Evolutionary conservation across 1,284 basidiomycete genomes (phyloP), one percentile per base, ranked within the genome.

Genomic region (Ganoderma lucidum): DNA sequence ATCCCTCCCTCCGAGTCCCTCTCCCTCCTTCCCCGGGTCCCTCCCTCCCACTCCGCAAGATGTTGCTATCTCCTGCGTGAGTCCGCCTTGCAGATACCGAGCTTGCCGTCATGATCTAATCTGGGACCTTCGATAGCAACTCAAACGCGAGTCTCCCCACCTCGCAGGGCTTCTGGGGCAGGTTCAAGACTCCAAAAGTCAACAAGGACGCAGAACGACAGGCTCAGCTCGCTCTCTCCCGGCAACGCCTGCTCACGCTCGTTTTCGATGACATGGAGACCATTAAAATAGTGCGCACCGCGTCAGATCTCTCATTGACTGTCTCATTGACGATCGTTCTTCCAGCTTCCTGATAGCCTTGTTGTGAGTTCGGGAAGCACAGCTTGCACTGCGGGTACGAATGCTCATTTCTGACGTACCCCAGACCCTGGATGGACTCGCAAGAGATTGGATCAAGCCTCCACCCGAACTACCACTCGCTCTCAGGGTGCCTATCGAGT

Each of bases 261-360:
- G 90, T 87, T n/a, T 93, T 90, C 78, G 90, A 84, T 64, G 93
- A 94, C 56, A 93, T 93, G 90, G 93, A 95, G 81, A 94, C 93
- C 14, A 85, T 95, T 71, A 85, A 89, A 72, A 87, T 91, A 83
- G 93, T 93, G 30, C 30, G 64, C 67, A 39, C 51, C 19, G 8
- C 5, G 19, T 19, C 1, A 48, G 44, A 17, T 28, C 19, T 15
- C 51, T 17, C 14, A 17, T 3, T 70, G 65, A 73, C 65, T 65
- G 66, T 56, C 9, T 39, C 59, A 4, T 28, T 63, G 28, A 42
- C 39, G 10, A 5, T 42, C 12, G 12, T 51, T 14, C 30, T 28
- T 53, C 41, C 70, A 93, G 90, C 85, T 94, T 23, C 93, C 93
- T 4, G 85, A 83, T 71, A 86, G 83, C 44, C 93, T 85, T 77